Base-by-base conservation (phyloP, 1,139 yeast species). In the Blastobotrys indianensis region DNA sequence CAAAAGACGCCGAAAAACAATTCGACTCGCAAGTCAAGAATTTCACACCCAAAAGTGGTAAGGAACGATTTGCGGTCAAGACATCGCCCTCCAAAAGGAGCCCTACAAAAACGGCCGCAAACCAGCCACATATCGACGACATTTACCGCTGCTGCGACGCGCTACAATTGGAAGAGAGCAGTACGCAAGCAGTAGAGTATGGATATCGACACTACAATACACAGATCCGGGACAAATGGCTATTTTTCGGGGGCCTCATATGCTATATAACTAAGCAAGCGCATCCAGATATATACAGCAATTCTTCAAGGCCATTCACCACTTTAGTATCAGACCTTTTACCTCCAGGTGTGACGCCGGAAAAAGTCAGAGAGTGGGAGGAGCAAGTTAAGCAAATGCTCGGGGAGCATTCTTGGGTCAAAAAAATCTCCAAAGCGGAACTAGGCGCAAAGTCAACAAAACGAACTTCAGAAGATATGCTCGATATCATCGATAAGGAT, bases 221-320 rank as follows among this genome's bases (percentile, higher is more conserved):
- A 13, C 57, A 65, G 10, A 69, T 65, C 7, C 61, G 60, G 35
- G 70, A 66, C 41, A 48, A 59, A 25, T 66, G 69, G 69, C 68
- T 66, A 1, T 53, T 66, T 11, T 48, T 65, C 30, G 55, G 62
- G 36, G 70, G 69, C 4, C 51, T 65, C 31, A 51, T 61, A 28
- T 60, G 56, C 36, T 64, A 64, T 1, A 51, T 66, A 12, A 51
- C 59, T 17, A 49, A 54, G 9, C 55, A 65, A 23, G 64, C 64
- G 1, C 66, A 63, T 44, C 69, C 69, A 4, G 54, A 54, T 5
- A 40, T 59, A 38, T 40, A 54, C 4, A 30, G 29, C 11, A 37
- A 40, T 15, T 35, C 45, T 13, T 36, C 25, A 11, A 37, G 44
- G n/a, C 41, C 38, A 7, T 48, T 48, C 11, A 35, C 46, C 2